A percentile compares a stretch with the other conserved stretches of the same genome.
Evolutionary conservation across 257 asterid species (phyloP).

Genomic region (Jasminum sambac): DNA sequence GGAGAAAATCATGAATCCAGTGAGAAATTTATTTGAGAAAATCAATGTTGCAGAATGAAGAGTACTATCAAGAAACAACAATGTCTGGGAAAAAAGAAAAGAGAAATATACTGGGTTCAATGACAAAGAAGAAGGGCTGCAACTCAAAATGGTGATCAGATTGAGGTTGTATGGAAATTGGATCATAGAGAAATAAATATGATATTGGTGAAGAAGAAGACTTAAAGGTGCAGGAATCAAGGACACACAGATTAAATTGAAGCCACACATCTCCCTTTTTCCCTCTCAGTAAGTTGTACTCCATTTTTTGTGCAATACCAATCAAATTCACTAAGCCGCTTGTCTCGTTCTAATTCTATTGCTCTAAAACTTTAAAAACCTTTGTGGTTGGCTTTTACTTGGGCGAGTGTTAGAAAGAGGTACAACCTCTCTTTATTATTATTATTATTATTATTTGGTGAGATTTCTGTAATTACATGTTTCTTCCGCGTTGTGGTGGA

Average conservation of each 20-base stretch:
- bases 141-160: neutral
- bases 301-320: neutral
- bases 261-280: neutral
- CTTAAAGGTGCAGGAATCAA: neutral
- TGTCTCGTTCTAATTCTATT: too few species aligned
- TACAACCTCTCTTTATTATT: too few species aligned
- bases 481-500: too few species aligned
- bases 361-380: too few species aligned
- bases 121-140: neutral
- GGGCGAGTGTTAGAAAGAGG: too few species aligned
- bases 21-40: neutral
- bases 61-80: neutral
- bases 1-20: neutral
- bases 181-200: neutral
- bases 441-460: too few species aligned
- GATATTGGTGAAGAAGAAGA: neutral
- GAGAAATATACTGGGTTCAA: neutral
- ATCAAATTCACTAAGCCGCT: neutral
- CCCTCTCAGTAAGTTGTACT: neutral
- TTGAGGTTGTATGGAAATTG: neutral
- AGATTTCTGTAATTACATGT: too few species aligned
- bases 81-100: neutral
- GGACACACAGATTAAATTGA: neutral
- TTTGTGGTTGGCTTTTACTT: too few species aligned
- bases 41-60: neutral